These are phyloP conservation scores for Aspergillus udagawae DNA, from an alignment of 2,329 filamentous ascomycete genomes.

Conservation along the genomic window DNA sequence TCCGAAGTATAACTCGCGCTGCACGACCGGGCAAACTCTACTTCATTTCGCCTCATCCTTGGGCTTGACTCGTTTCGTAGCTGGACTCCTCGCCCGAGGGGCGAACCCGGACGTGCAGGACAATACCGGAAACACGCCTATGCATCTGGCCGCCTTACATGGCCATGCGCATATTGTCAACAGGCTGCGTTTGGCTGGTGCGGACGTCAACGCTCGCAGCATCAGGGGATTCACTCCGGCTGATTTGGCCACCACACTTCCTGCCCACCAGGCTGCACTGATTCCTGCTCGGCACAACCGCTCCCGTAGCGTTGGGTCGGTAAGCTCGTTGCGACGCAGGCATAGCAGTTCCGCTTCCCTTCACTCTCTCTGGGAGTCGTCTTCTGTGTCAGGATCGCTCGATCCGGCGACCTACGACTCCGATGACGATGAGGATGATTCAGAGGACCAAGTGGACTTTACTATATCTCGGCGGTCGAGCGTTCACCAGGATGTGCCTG, in stretches of 20 bases:
- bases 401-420: conserved; percentile 43
- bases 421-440: conserved; percentile 26
- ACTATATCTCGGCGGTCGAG: conserved; percentile 34
- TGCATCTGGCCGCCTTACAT: conserved; percentile 77
- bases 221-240: conserved; percentile 66
- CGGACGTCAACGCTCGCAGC: conserved; percentile 66
- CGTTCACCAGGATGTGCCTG: conserved; percentile 28
- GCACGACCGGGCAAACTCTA: conserved; percentile 70
- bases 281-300: conserved; percentile 59
- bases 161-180: conserved; percentile 72
- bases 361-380: conserved; percentile 62
- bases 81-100: conserved; percentile 71
- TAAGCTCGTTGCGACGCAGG: conserved; percentile 52
- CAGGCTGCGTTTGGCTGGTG: conserved; percentile 68
- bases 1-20: conserved; percentile 63
- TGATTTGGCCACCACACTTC: conserved; percentile 65
- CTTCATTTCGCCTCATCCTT: conserved; percentile 74
- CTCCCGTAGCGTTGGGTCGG: conserved; percentile 60
- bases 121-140: conserved; percentile 73
- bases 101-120: conserved; percentile 72
- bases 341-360: conserved; percentile 64
- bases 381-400: conserved; percentile 43
- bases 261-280: conserved; percentile 61
- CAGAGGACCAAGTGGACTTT: conserved; percentile 24
- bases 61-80: conserved; percentile 70